Conservation (phyloP, 1,284 basidiomycete species). For the Pterulicium gracile region DNA sequence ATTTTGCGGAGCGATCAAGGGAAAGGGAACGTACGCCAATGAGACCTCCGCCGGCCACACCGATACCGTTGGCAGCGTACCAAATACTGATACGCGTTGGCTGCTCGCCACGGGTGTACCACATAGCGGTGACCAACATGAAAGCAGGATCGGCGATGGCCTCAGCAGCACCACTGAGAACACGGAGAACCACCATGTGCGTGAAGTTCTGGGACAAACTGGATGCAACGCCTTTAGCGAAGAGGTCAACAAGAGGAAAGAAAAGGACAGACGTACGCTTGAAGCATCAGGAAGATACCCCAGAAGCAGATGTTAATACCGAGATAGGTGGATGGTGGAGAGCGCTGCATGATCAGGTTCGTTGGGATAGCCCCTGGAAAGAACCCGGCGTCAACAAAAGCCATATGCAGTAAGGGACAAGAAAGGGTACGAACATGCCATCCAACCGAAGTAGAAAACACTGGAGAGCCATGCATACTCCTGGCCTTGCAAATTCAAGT, state of each 20-base stretch:
- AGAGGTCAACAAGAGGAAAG: background rate
- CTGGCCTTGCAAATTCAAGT: conserved; percentile 10
- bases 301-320: conserved; percentile 31
- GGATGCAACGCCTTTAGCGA: background rate
- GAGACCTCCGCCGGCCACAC: conserved; percentile 15
- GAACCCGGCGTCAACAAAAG: background rate
- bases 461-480: conserved; percentile 18
- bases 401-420: background rate
- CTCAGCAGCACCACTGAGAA: conserved; percentile 28
- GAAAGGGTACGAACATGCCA: conserved; percentile 8
- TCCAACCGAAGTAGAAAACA: conserved; percentile 26
- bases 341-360: conserved; percentile 32
- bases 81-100: conserved; percentile 22
- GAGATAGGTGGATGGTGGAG: conserved; percentile 28
- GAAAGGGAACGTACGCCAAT: conserved; percentile 10
- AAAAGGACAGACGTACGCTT: background rate
- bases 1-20: no score
- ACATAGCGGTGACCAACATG: conserved; percentile 25
- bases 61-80: conserved; percentile 16
- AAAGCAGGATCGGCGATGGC: conserved; percentile 24
- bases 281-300: conserved; percentile 26
- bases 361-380: conserved; percentile 27
- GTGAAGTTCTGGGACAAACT: conserved; percentile 20
- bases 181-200: conserved; percentile 23
- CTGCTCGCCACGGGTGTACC: conserved; percentile 28